A percentile compares a stretch with the other conserved stretches of the same genome.
Conservation (phyloP, 2,329 filamentous ascomycete genomes). For the Byssothecium circinans region DNA sequence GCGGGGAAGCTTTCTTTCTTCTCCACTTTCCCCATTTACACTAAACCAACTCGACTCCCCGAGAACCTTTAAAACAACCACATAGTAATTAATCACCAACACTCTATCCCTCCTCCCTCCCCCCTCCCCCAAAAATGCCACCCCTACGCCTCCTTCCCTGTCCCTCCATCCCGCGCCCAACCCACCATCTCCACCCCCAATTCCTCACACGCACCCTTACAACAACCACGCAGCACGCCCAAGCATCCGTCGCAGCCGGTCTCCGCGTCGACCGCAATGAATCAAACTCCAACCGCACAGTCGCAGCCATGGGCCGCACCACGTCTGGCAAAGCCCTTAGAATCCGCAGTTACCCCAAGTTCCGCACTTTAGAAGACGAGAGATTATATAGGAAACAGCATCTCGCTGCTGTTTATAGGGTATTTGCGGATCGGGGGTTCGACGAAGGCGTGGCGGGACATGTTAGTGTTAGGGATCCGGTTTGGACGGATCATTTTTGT, state of each 20-base stretch:
- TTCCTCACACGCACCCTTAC: background rate
- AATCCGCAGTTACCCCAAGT: conserved; percentile 50
- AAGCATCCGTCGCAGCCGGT: conserved; percentile 20
- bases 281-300: conserved; percentile 44
- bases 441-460: conserved; percentile 50
- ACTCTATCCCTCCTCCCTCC: no score
- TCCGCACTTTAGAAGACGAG: conserved; percentile 44
- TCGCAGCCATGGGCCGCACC: conserved; percentile 52
- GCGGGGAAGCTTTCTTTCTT: conserved; percentile 2
- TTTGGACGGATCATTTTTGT: conserved; percentile 38
- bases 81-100: no score
- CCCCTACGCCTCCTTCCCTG: no score
- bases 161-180: no score
- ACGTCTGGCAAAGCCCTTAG: conserved; percentile 50
- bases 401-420: conserved; percentile 48
- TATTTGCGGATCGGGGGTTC: conserved; percentile 45
- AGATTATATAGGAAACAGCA: conserved; percentile 50
- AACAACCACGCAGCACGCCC: conserved; percentile 15
- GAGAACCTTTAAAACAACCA: no score
- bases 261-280: conserved; percentile 38
- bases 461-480: conserved; percentile 46
- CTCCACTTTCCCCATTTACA: background rate
- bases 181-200: no score
- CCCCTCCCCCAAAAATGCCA: no score
- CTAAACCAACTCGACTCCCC: no score